Evolutionary conservation across 306 rosid genomes (phyloP), one percentile per base, ranked within the genome.

Genomic region (Dryas octopetala): DNA sequence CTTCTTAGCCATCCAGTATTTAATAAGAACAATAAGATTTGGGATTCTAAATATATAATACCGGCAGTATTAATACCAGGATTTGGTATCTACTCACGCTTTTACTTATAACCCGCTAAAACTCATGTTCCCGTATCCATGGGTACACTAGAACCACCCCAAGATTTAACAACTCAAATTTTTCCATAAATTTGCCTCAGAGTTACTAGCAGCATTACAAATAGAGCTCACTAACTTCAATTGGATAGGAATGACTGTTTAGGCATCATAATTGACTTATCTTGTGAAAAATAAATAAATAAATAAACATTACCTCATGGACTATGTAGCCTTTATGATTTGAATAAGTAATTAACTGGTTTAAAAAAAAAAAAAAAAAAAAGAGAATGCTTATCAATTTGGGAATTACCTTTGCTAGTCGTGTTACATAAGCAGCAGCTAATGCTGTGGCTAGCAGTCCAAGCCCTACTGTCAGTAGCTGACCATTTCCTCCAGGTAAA

Each of bases 381-480:
- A 0, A 3, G 43, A 32, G 9, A 32, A 41, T 41, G 65, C 65
- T 43, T 57, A 13, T 71, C 12, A 57, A 71, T 7, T 41, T 2
- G 9, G 44, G 75, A 13, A 41, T 23, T 84, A 93, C 98, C 97
- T 95, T 91, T 45, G 97, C 98, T 78, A 95, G 89, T 60, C 89
- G 83, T 7, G 98, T 91, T 49, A 91, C 97, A 79, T 91, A 95
- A 47, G 93, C 81, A 74, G 96, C 98, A 75, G 98, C 97, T 61
- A 91, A 65, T 52, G 91, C 97, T 19, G 98, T 95, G 74, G 78
- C 89, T 70, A 95, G 74, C 55, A 95, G 89, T 73, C 98, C 98
- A 16, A 92, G 75, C 68, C 96, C 98, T 72, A 95, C 85, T 0
- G 99, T 95, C 76, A 87, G 67, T 9, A 92, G 80, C 83, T 89